A percentile compares a stretch with the other conserved stretches of the same genome.
These are phyloP conservation scores for Diplosphaera chodatii DNA, from an alignment of 139 green algal genomes.

Conservation along the genomic window DNA sequence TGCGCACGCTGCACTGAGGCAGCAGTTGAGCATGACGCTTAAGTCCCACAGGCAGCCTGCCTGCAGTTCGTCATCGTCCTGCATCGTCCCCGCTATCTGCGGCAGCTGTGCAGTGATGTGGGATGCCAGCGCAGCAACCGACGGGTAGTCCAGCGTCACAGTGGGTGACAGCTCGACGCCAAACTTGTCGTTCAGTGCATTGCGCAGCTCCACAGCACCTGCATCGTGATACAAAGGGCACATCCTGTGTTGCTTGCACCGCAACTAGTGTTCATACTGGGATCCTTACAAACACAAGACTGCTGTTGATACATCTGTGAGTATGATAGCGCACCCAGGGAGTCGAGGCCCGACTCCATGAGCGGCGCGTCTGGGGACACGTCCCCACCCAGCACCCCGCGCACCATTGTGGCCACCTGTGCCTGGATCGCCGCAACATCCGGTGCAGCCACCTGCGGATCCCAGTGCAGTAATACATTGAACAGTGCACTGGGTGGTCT, in stretches of 20 bases:
- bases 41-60: too few relatives aligned
- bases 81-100: not conserved
- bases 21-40: too few relatives aligned
- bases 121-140: slow-evolving; percentile 22
- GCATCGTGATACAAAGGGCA: not conserved
- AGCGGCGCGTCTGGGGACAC: not conserved
- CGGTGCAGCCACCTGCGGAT: too few relatives aligned
- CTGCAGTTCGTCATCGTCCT: not conserved
- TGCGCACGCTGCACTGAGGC: too few relatives aligned
- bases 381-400: not conserved
- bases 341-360: slow-evolving; percentile 59
- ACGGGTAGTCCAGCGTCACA: slow-evolving; percentile 71
- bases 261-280: too few relatives aligned
- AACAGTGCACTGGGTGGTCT: too few relatives aligned
- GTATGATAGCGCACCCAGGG: slow-evolving; percentile 31
- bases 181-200: slow-evolving; percentile 42
- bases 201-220: slow-evolving; percentile 62
- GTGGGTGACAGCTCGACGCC: slow-evolving; percentile 47
- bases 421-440: not conserved
- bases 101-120: slow-evolving; percentile 8
- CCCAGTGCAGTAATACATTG: too few relatives aligned
- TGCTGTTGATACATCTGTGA: too few relatives aligned
- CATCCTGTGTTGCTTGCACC: not conserved
- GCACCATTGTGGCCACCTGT: not conserved
- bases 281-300: too few relatives aligned